phyloP scores from a whole-genome alignment of 345 rosid species.

The Eutrema heterophyllum region DNA sequence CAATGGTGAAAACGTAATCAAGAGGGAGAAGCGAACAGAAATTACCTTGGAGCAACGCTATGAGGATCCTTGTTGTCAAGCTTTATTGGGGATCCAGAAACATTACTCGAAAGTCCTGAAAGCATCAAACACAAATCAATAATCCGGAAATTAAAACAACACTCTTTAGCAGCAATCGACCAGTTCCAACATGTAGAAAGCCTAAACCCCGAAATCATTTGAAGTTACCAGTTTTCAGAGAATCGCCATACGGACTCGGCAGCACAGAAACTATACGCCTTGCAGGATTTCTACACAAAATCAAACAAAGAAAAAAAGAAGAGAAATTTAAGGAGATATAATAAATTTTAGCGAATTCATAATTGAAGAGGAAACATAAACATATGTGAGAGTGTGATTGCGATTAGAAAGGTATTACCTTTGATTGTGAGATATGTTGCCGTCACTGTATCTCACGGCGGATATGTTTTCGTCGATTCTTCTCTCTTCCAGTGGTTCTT shows the following conservation, averaged over 20 bases:
- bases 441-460: too few relatives aligned
- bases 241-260: constrained; percentile 38
- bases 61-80: constrained; percentile 32
- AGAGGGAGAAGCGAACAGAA: constrained; percentile 6
- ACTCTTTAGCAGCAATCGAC: neutral
- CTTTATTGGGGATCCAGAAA: constrained; percentile 34
- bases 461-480: too few relatives aligned
- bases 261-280: constrained; percentile 38
- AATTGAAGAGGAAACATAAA: neutral
- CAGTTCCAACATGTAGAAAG: neutral
- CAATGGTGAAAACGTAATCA: neutral
- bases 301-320: neutral
- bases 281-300: constrained; percentile 32
- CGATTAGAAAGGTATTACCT: constrained; percentile 39
- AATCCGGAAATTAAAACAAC: neutral
- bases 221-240: constrained; percentile 33
- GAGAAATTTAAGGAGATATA: neutral
- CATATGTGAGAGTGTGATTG: neutral
- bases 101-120: constrained; percentile 55
- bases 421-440: constrained; percentile 27
- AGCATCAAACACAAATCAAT: constrained; percentile 6
- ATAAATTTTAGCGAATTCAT: neutral
- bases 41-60: constrained; percentile 44
- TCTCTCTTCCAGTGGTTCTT: too few relatives aligned
- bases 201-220: too few relatives aligned